Conservation (phyloP, 805 yeast genomes). For the Candida methanosorbosa region DNA sequence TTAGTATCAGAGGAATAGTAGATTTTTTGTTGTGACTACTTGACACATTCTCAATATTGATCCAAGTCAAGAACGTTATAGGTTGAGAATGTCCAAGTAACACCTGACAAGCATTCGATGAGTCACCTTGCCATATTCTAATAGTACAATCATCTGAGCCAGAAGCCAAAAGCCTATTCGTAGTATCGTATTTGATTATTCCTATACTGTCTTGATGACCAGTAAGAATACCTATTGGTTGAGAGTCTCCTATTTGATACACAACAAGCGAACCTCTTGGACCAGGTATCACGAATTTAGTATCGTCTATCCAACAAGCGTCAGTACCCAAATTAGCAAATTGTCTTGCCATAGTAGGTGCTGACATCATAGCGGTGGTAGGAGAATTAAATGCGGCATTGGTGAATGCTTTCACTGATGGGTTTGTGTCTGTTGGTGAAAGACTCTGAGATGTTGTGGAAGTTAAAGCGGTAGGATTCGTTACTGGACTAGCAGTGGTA, state of each 20-base stretch:
- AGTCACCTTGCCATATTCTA: constrained; percentile 67
- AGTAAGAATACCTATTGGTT: constrained; percentile 40
- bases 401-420: too few species aligned
- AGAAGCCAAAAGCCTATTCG: constrained; percentile 51
- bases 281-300: constrained; percentile 67
- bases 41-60: constrained; percentile 21
- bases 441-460: neutral
- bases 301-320: constrained; percentile 66
- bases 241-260: constrained; percentile 37
- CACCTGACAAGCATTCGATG: constrained; percentile 40
- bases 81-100: constrained; percentile 51
- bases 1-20: constrained; percentile 23
- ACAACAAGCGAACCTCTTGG: constrained; percentile 44
- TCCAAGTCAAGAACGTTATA: constrained; percentile 49
- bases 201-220: constrained; percentile 65
- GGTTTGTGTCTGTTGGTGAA: neutral
- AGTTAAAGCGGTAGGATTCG: too few species aligned
- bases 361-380: neutral
- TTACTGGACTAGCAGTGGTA: neutral
- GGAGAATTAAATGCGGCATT: too few species aligned
- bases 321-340: constrained; percentile 33
- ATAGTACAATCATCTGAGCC: constrained; percentile 72
- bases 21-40: constrained; percentile 4
- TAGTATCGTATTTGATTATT: constrained; percentile 42
- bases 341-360: neutral